Base-by-base conservation (phyloP, 1,139 yeast species). In the Scheffersomyces insectosa region DNA sequence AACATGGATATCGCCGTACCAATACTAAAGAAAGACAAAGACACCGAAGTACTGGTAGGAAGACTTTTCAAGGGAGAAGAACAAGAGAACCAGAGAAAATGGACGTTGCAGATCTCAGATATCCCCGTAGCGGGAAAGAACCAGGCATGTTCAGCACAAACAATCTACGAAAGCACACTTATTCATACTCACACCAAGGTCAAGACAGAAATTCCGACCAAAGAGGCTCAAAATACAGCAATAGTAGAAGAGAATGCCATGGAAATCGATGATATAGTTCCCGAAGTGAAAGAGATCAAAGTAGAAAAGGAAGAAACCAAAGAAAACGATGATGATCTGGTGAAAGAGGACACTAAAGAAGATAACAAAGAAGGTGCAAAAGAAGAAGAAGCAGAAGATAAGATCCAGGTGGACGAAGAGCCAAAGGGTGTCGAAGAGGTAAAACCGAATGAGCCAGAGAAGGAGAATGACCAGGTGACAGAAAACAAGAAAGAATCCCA, bases 71-170 rank as follows among this genome's bases (percentile, higher is more conserved):
- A 53, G 16, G 66, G 63, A 20, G 65, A 63, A 32, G 56, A 59
- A 40, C 62, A 61, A 41, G 56, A 55, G 12, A 55, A 53, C 59
- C 45, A 59, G 53, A 56, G 34, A 50, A 60, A 42, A 32, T 87
- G 96, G 95, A 75, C 84, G 1, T 55, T 89, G 27, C 86, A 82
- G 51, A 74, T 86, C 16, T 72, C 83, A 7, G 97, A 90, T 65
- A 85, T 89, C 12, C 97, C 97, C 1, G 84, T 87, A 29, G 96
- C 95, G 3, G 97, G 97, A 7, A 87, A 79, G 80, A 57, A 77
- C 77, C 66, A 84, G 76, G 49, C 77, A 70, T 38, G 83, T 77
- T 65, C 68, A 34, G 77, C 75, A 8, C 97, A 89, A 59, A 79
- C 88, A 12, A 75, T 88, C 11, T 75, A 83, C 49, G 89, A 85